A percentile compares a stretch with the other conserved stretches of the same genome.
Evolutionary conservation across 2,329 filamentous ascomycete species (phyloP).

Genomic region (Botryotinia convoluta): DNA sequence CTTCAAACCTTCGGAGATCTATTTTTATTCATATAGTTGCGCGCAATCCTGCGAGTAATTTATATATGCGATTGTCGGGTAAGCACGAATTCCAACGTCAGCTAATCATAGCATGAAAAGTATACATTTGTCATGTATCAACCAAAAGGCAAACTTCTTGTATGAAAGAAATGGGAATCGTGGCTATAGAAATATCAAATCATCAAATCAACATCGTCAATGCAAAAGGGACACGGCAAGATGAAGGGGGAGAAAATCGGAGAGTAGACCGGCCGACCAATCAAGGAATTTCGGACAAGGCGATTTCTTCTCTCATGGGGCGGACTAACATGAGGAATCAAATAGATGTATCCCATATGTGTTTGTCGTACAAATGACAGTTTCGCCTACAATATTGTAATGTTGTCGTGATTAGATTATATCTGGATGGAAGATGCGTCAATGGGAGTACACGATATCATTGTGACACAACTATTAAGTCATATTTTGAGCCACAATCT

Average conservation of each 20-base stretch:
- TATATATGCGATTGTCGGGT: not conserved
- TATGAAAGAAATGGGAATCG: not conserved
- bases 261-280: not conserved
- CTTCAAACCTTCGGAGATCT: not conserved
- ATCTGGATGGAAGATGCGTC: not conserved
- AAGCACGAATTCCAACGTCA: not conserved
- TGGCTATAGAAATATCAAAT: not conserved
- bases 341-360: not conserved
- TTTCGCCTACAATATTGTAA: not conserved
- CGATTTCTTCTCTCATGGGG: not conserved
- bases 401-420: not conserved
- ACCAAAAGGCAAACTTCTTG: not conserved
- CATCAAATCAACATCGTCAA: not conserved
- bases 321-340: not conserved
- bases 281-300: not conserved
- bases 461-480: not conserved
- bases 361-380: not conserved
- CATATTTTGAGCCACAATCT: not conserved
- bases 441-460: not conserved
- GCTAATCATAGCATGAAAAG: not conserved
- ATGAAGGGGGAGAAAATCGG: not conserved
- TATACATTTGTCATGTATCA: not conserved
- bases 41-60: constrained; percentile 1
- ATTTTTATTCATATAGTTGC: not conserved
- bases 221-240: not conserved